Conservation (phyloP, 371 early-diverging fungal species). For the Amoeboaphelidium protococcarum region DNA sequence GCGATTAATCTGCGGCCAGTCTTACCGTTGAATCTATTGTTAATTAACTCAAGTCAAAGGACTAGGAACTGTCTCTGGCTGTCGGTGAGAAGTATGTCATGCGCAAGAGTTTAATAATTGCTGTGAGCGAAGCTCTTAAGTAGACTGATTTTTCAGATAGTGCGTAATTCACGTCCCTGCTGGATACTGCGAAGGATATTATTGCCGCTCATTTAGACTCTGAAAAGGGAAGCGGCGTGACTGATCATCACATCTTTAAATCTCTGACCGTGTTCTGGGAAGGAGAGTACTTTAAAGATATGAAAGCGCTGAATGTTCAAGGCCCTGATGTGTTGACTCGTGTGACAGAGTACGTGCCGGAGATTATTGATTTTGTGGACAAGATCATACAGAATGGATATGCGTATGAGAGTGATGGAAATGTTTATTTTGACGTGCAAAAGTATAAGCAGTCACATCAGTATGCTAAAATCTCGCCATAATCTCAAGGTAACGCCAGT, state of each 20-base stretch:
- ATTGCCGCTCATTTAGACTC: no score
- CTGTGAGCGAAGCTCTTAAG: no score
- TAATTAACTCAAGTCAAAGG: no score
- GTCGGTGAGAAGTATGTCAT: no score
- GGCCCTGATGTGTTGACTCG: constrained; percentile 83
- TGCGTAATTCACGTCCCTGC: no score
- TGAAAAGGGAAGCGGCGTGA: constrained; percentile 31
- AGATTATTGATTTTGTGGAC: constrained; percentile 73
- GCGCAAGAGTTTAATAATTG: no score
- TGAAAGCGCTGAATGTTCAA: constrained; percentile 70
- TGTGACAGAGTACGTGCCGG: constrained; percentile 93
- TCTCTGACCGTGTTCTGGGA: constrained; percentile 88
- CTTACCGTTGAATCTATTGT: no score
- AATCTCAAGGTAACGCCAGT: constrained; percentile 47
- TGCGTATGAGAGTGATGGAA: constrained; percentile 69
- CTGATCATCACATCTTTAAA: constrained; percentile 62
- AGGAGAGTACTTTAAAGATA: constrained; percentile 79
- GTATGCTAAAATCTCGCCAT: constrained; percentile 76
- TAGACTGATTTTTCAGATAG: no score
- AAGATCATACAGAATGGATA: constrained; percentile 80
- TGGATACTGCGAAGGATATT: no score
- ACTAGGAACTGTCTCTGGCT: no score
- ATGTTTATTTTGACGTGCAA: constrained; percentile 93
- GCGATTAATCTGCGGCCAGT: no score
- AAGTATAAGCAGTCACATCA: constrained; percentile 61